Evolutionary conservation across 78 protist genomes (phyloP).

Genomic region (Dictyostelium firmibasis): DNA sequence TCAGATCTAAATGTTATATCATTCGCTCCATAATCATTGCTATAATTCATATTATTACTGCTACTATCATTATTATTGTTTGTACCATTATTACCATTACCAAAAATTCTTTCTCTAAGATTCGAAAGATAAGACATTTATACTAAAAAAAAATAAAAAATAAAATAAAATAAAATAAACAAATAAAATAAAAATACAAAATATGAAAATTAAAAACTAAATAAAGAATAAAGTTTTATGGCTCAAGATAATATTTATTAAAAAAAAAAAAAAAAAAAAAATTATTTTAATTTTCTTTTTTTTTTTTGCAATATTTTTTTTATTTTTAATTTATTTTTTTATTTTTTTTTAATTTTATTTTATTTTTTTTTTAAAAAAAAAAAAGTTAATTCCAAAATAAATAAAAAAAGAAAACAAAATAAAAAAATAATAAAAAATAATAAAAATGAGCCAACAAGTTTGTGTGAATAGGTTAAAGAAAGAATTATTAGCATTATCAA

Average conservation of each 20-base stretch:
- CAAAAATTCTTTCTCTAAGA: not conserved
- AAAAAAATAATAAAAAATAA: not conserved
- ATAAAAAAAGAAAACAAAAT: no score
- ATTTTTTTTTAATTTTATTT: no score
- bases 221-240: not conserved
- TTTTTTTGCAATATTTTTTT: no score
- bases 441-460: not conserved
- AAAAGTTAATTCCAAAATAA: no score
- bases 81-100: not conserved
- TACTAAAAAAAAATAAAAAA: not conserved
- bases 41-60: not conserved
- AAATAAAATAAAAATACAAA: not conserved
- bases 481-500: not conserved
- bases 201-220: not conserved
- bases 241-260: not conserved
- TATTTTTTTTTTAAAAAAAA: no score
- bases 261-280: not conserved
- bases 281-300: no score
- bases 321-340: no score
- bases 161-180: not conserved
- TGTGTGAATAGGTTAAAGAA: not conserved
- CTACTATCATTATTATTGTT: not conserved
- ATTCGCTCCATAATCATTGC: not conserved
- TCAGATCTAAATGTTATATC: not conserved
- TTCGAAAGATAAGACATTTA: conserved; percentile 8